Evolutionary conservation across 495 filamentous ascomycete species (phyloP).

Genomic region (Aspergillus carlsbadensis): DNA sequence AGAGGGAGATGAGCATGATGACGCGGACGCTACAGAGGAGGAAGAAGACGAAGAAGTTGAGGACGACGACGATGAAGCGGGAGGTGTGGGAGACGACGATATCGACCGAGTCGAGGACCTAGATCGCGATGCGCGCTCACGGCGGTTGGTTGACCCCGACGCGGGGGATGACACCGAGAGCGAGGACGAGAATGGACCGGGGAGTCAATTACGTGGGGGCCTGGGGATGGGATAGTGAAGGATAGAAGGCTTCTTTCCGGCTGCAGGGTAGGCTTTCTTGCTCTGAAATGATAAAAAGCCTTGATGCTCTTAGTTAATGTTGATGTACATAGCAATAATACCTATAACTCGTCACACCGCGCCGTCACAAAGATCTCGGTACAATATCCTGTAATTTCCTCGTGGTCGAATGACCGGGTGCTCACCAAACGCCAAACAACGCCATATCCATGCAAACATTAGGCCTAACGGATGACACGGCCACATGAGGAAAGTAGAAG

Average conservation of each 20-base stretch:
- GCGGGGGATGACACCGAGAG: constrained; percentile 38
- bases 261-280: neutral
- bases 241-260: neutral
- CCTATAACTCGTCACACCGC: neutral
- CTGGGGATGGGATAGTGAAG: constrained; percentile 34
- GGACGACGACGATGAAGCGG: constrained; percentile 39
- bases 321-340: constrained; percentile 12
- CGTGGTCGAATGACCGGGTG: neutral
- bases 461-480: neutral
- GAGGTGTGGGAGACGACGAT: constrained; percentile 48
- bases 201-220: constrained; percentile 42
- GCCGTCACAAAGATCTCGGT: constrained; percentile 1
- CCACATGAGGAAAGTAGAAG: neutral
- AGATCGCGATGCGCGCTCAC: constrained; percentile 34
- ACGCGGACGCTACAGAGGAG: constrained; percentile 54
- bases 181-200: constrained; percentile 45
- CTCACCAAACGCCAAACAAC: constrained; percentile 1
- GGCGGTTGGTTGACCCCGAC: constrained; percentile 38
- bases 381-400: neutral
- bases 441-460: constrained; percentile 1
- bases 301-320: neutral
- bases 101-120: constrained; percentile 66
- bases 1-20: constrained; percentile 50
- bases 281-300: neutral
- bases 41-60: constrained; percentile 50